Evolutionary conservation across 2,329 filamentous ascomycete species (phyloP).

Genomic region (Nemania serpens): DNA sequence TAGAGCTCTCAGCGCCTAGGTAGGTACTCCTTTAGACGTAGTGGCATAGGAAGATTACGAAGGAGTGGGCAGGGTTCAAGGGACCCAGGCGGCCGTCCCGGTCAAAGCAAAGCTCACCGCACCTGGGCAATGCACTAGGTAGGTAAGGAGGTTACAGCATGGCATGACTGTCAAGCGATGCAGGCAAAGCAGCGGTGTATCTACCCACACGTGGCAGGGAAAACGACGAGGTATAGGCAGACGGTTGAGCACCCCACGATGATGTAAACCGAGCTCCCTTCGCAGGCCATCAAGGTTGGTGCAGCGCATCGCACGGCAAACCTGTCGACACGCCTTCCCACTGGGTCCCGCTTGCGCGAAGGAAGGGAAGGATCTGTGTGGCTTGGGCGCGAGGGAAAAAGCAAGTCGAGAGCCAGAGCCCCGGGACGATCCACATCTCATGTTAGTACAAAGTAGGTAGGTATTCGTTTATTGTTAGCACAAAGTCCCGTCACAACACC

Average conservation of each 20-base stretch:
- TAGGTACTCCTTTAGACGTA: conserved; percentile 30
- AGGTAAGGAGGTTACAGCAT: conserved; percentile 4
- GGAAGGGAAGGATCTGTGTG: conserved; percentile 24
- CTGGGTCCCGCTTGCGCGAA: background rate
- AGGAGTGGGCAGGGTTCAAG: conserved; percentile 31
- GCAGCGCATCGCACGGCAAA: background rate
- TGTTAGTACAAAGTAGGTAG: conserved; percentile 21
- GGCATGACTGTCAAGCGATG: conserved; percentile 20
- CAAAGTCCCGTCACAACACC: conserved; percentile 38
- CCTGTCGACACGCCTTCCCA: background rate
- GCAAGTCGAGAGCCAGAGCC: conserved; percentile 30
- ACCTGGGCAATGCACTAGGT: conserved; percentile 27
- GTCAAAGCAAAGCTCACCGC: conserved; percentile 34
- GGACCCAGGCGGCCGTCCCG: conserved; percentile 28
- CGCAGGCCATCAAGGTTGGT: background rate
- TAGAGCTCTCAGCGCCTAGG: conserved; percentile 23
- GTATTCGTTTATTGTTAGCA: conserved; percentile 32
- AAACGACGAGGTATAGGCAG: too few species aligned
- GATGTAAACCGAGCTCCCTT: background rate
- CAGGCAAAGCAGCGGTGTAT: conserved; percentile 39
- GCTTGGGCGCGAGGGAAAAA: conserved; percentile 30
- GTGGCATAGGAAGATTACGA: conserved; percentile 31
- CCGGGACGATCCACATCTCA: conserved; percentile 30
- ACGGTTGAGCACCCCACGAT: background rate
- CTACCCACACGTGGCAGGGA: too few species aligned